Percentiles rank a stretch among this genome's conserved stretches.
Conservation (phyloP, 2,329 filamentous ascomycete genomes). For the Sporothrix mexicana region DNA sequence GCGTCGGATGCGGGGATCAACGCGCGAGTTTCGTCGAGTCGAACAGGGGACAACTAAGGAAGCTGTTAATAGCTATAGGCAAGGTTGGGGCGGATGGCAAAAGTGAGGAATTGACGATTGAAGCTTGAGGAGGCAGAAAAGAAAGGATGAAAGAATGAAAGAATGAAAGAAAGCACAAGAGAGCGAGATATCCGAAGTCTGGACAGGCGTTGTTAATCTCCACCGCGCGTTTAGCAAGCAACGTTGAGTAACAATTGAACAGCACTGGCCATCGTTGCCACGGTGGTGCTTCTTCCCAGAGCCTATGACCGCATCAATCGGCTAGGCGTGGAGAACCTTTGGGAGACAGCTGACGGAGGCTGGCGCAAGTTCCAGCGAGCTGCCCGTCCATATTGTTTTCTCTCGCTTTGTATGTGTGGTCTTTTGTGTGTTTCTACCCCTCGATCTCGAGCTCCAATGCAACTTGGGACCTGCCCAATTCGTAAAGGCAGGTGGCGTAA, state of each 20-base stretch:
- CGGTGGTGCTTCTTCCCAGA: not conserved
- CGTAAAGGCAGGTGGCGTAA: constrained; percentile 4
- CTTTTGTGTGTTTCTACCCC: not conserved
- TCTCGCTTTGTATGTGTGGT: constrained; percentile 1
- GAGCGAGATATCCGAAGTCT: not conserved
- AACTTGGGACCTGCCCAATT: not conserved
- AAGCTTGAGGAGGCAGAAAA: not conserved
- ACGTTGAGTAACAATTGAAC: not conserved
- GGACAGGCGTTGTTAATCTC: not conserved
- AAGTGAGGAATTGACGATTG: not conserved
- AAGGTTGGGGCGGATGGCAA: not conserved
- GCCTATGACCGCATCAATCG: constrained; percentile 27
- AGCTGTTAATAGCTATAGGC: constrained; percentile 1
- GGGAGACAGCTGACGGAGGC: not conserved
- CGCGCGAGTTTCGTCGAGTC: constrained; percentile 13
- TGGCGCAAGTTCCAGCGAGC: not conserved
- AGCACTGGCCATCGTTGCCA: constrained; percentile 2
- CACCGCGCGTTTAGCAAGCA: constrained; percentile 1
- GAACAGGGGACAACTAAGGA: not conserved
- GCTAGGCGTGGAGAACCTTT: constrained; percentile 16
- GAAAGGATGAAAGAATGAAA: not conserved
- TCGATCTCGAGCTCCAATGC: not conserved
- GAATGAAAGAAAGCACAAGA: not conserved
- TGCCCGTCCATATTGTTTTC: not conserved
- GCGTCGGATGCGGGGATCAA: constrained; percentile 23